Evolutionary conservation across 495 filamentous ascomycete species (phyloP).

Genomic region (Hypomontagnella monticulosa): DNA sequence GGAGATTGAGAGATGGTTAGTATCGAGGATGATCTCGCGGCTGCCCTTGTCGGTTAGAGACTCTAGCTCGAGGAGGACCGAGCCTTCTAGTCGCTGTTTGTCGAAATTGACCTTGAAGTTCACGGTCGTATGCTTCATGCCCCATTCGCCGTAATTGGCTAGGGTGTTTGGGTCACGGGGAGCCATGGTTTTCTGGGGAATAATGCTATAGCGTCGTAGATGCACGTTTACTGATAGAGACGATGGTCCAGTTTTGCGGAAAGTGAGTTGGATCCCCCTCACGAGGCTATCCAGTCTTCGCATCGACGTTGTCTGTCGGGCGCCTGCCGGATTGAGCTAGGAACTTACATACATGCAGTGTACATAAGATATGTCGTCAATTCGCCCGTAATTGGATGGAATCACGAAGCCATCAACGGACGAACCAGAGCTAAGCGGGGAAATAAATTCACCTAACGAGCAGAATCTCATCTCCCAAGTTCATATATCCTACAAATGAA

Average conservation of each 20-base stretch:
- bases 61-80: conserved; percentile 76
- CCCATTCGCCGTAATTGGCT: conserved; percentile 88
- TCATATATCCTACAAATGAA: conserved; percentile 2
- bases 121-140: conserved; percentile 80
- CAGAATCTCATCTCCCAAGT: not conserved
- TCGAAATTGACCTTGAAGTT: conserved; percentile 85
- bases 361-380: not conserved
- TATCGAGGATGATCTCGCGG: conserved; percentile 85
- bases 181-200: conserved; percentile 58
- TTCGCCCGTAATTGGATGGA: too few relatives aligned
- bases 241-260: conserved; percentile 33
- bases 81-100: conserved; percentile 75
- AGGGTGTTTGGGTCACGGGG: conserved; percentile 89
- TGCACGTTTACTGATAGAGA: conserved; percentile 29
- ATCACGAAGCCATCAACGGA: not conserved
- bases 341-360: not conserved
- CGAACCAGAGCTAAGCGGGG: conserved; percentile 14
- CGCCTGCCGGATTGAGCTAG: conserved; percentile 42
- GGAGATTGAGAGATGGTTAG: conserved; percentile 77
- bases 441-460: not conserved
- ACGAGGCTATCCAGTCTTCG: conserved; percentile 37
- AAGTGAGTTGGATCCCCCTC: conserved; percentile 40
- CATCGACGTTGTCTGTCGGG: conserved; percentile 27
- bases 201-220: conserved; percentile 28
- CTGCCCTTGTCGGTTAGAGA: conserved; percentile 73